Evolutionary conservation across 1,139 yeast species (phyloP).

Genomic region (Meyerozyma athensensis): DNA sequence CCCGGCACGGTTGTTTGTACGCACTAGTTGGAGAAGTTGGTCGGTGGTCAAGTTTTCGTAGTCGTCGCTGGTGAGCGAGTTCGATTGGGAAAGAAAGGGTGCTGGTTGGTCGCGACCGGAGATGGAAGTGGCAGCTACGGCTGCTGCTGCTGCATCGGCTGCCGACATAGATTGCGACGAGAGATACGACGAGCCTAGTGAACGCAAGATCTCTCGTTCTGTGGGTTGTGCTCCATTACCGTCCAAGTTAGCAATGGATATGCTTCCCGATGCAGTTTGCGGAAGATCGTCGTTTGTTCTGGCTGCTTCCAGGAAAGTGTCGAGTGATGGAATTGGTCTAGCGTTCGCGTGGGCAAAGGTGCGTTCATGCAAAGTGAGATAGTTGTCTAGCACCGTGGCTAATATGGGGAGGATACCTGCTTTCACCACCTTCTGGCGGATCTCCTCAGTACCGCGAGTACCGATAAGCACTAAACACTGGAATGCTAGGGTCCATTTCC

Average conservation of each 20-base stretch:
- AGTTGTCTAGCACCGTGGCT: conserved; percentile 89
- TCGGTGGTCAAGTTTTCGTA: conserved; percentile 35
- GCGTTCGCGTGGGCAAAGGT: conserved; percentile 30
- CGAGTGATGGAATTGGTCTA: conserved; percentile 2
- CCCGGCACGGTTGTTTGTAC: conserved; percentile 10
- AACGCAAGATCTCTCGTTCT: conserved; percentile 2
- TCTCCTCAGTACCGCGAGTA: conserved; percentile 85
- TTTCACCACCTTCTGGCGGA: conserved; percentile 79
- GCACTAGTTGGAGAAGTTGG: conserved; percentile 34
- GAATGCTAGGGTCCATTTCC: conserved; percentile 96
- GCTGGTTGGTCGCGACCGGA: background rate
- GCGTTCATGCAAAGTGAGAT: conserved; percentile 45
- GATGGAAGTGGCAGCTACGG: conserved; percentile 3
- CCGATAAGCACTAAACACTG: conserved; percentile 90
- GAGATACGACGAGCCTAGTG: background rate
- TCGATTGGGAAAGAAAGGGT: conserved; percentile 1
- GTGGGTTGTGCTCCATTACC: background rate
- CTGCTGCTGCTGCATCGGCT: conserved; percentile 4
- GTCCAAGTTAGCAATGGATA: conserved; percentile 2
- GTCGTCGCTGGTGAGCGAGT: conserved; percentile 32
- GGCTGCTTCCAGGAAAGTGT: background rate
- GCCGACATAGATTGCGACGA: background rate
- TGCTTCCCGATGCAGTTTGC: background rate
- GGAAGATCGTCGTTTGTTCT: background rate
- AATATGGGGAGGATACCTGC: conserved; percentile 90